Conservation (phyloP, 352 stramenopile genomes). For the Stramenopiles sp. region DNA sequence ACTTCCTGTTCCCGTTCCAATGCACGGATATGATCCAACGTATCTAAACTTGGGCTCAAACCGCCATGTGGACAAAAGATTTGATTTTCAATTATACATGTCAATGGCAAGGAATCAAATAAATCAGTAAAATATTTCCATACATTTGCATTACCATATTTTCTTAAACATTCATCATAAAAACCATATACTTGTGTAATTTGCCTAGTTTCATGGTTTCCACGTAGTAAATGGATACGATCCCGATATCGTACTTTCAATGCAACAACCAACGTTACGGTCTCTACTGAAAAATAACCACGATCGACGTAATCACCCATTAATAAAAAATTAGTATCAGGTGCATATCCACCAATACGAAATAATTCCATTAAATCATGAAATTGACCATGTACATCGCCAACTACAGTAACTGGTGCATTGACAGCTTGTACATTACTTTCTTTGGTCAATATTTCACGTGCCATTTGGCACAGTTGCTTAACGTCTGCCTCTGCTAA, state of each 20-base stretch:
- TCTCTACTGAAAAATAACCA: conserved; percentile 74
- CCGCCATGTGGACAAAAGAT: conserved; percentile 68
- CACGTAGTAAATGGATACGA: conserved; percentile 70
- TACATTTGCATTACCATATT: conserved; percentile 59
- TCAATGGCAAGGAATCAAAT: conserved; percentile 61
- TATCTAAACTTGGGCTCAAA: conserved; percentile 57
- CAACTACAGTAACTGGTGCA: conserved; percentile 56
- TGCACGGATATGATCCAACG: conserved; percentile 45
- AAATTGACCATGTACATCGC: conserved; percentile 92
- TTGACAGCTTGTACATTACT: conserved; percentile 55
- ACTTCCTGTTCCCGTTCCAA: conserved; percentile 59
- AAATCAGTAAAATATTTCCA: conserved; percentile 70
- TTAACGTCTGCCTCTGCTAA: conserved; percentile 62
- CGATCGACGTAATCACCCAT: conserved; percentile 93
- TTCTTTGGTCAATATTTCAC: conserved; percentile 56
- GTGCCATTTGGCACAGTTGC: conserved; percentile 58
- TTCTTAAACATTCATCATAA: conserved; percentile 43
- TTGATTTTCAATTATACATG: conserved; percentile 50
- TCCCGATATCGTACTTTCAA: conserved; percentile 67
- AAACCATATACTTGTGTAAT: conserved; percentile 50
- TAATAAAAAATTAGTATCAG: conserved; percentile 74
- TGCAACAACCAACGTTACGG: conserved; percentile 51
- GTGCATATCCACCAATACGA: conserved; percentile 57
- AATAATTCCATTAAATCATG: conserved; percentile 83
- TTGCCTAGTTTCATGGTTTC: conserved; percentile 78